Evolutionary conservation across 2,329 filamentous ascomycete genomes (phyloP).

Genomic region (Pseudogymnoascus sp.): DNA sequence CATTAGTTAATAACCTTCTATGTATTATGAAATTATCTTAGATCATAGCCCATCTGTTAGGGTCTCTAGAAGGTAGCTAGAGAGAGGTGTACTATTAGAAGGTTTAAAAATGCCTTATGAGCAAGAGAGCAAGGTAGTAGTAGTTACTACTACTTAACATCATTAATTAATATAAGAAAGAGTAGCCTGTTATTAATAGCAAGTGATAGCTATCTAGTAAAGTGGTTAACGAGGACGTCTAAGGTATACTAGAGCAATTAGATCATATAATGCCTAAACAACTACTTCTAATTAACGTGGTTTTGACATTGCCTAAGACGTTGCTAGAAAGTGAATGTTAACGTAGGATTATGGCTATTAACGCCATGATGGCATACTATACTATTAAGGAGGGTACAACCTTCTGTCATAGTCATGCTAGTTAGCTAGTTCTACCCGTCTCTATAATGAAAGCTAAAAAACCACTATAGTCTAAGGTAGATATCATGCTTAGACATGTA

Average conservation of each 20-base stretch:
- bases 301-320: conserved; percentile 13
- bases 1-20: too few relatives aligned
- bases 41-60: too few relatives aligned
- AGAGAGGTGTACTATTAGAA: too few relatives aligned
- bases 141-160: too few relatives aligned
- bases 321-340: conserved; percentile 9
- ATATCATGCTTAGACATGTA: conserved; percentile 4
- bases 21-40: too few relatives aligned
- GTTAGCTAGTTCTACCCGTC: background rate
- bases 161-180: too few relatives aligned
- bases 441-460: conserved; percentile 8
- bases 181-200: too few relatives aligned
- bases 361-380: conserved; percentile 10
- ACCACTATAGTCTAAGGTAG: background rate
- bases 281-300: background rate
- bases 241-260: conserved; percentile 7
- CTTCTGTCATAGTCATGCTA: background rate
- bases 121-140: too few relatives aligned
- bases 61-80: too few relatives aligned
- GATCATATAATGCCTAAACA: conserved; percentile 10
- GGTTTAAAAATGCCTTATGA: too few relatives aligned
- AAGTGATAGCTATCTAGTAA: conserved; percentile 8
- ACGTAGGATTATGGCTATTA: conserved; percentile 14
- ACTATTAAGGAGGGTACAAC: conserved; percentile 8
- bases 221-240: conserved; percentile 8